These are phyloP conservation scores for Coemansia sp. DNA, from an alignment of 192 early-diverging fungal species.

Conservation along the genomic window DNA sequence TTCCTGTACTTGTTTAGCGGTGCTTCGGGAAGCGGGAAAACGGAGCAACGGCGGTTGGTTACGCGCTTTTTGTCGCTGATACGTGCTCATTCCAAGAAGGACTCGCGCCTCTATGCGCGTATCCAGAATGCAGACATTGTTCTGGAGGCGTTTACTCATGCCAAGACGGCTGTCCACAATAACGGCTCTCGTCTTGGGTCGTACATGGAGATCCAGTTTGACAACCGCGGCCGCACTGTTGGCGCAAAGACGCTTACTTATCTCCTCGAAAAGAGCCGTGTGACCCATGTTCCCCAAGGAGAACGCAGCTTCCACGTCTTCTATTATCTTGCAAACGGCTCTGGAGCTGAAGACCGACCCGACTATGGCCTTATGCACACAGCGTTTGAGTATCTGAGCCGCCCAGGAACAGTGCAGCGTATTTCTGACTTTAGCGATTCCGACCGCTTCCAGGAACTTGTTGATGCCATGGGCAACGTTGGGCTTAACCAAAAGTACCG, in stretches of 20 bases:
- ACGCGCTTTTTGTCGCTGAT: slow-evolving; percentile 67
- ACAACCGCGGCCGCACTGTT: slow-evolving; percentile 80
- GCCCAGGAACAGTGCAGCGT: slow-evolving; percentile 59
- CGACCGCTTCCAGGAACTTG: slow-evolving; percentile 67
- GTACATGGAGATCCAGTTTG: slow-evolving; percentile 87
- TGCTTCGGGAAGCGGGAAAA: slow-evolving; percentile 85
- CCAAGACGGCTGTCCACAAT: slow-evolving; percentile 69
- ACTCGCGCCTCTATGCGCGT: slow-evolving; percentile 65
- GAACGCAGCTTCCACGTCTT: slow-evolving; percentile 94
- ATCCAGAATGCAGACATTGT: slow-evolving; percentile 69
- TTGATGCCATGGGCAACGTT: slow-evolving; percentile 79
- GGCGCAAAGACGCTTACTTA: slow-evolving; percentile 85
- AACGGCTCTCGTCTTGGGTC: slow-evolving; percentile 84
- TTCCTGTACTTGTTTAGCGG: slow-evolving; percentile 61
- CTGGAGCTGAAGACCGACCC: slow-evolving; percentile 69
- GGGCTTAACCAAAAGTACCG: slow-evolving; percentile 81
- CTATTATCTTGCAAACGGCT: slow-evolving; percentile 86
- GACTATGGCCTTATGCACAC: slow-evolving; percentile 56
- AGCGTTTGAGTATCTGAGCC: slow-evolving; percentile 58
- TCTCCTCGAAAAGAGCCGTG: slow-evolving; percentile 83
- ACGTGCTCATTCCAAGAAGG: slow-evolving; percentile 71
- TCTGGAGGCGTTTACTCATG: slow-evolving; percentile 86
- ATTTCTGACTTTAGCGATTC: slow-evolving; percentile 62
- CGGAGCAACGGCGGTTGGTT: slow-evolving; percentile 65
- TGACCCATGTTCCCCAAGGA: slow-evolving; percentile 63